Conservation (phyloP, 805 yeast species). For the Cyberlindnera veronae region DNA sequence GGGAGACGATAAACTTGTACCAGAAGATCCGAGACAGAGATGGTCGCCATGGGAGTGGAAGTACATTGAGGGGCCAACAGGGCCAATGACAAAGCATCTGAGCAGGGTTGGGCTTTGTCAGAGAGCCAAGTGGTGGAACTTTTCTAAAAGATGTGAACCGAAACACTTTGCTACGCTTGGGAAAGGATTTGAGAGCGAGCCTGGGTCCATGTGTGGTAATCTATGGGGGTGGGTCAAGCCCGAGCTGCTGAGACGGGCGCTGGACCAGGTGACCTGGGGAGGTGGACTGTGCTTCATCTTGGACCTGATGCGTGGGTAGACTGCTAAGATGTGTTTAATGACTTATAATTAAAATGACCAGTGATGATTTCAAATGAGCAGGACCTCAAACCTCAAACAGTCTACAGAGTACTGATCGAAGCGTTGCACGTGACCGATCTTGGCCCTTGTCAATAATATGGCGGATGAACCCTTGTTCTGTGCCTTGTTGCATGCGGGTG, state of each 20-base stretch:
- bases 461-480: no score
- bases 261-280: conserved; percentile 55
- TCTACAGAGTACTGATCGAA: no score
- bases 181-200: conserved; percentile 84
- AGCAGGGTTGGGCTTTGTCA: conserved; percentile 73
- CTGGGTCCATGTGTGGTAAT: conserved; percentile 73
- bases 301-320: conserved; percentile 45
- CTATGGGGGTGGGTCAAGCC: conserved; percentile 53
- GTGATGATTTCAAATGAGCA: no score
- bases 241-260: conserved; percentile 41
- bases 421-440: no score
- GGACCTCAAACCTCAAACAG: no score
- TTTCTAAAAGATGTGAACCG: conserved; percentile 78
- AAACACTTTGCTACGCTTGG: conserved; percentile 75
- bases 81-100: conserved; percentile 81
- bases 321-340: no score
- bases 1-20: conserved; percentile 77
- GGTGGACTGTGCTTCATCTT: conserved; percentile 56
- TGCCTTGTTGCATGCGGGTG: no score
- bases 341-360: no score
- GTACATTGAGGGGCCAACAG: conserved; percentile 89
- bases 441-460: no score
- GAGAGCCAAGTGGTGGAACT: conserved; percentile 88
- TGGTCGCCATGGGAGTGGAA: conserved; percentile 89
- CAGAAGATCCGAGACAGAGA: conserved; percentile 72